These are phyloP conservation scores for Lecanicillium sp. DNA, from an alignment of 2,329 filamentous ascomycete genomes.

Conservation along the genomic window DNA sequence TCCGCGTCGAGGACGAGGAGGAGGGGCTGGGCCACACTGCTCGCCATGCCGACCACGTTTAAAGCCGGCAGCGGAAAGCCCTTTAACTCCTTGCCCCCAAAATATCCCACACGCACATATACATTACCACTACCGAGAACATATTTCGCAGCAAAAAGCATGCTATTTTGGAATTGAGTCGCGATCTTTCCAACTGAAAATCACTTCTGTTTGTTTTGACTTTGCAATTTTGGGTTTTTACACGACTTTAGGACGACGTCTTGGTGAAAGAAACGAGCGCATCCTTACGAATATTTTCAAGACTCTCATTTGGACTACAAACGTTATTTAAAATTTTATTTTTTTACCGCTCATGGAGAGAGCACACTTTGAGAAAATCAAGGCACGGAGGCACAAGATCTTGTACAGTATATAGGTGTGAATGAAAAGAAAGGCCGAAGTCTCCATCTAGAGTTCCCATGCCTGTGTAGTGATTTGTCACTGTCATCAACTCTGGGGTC, in stretches of 20 bases:
- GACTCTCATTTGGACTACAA: neutral
- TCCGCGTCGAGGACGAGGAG: conserved; percentile 29
- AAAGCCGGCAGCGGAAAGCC: neutral
- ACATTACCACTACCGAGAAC: too few relatives aligned
- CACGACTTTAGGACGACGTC: neutral
- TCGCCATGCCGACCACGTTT: neutral
- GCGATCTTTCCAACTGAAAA: neutral
- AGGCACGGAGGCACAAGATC: neutral
- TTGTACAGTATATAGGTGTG: conserved; percentile 1
- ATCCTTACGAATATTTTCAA: neutral
- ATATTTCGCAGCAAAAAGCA: too few relatives aligned
- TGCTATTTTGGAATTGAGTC: neutral
- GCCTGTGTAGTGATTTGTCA: neutral
- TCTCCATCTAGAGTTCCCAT: neutral
- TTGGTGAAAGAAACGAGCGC: neutral
- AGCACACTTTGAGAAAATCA: neutral
- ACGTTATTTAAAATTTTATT: neutral
- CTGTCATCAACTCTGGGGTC: neutral
- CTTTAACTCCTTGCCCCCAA: neutral
- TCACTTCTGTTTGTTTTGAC: neutral
- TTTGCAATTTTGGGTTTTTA: too few relatives aligned
- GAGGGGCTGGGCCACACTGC: neutral
- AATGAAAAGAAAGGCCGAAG: neutral
- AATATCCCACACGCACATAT: too few relatives aligned
- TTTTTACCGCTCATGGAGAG: neutral